Percentiles rank a stretch among this genome's conserved stretches.
phyloP scores from a whole-genome alignment of 495 filamentous ascomycete genomes.

The Talaromyces wortmannii region DNA sequence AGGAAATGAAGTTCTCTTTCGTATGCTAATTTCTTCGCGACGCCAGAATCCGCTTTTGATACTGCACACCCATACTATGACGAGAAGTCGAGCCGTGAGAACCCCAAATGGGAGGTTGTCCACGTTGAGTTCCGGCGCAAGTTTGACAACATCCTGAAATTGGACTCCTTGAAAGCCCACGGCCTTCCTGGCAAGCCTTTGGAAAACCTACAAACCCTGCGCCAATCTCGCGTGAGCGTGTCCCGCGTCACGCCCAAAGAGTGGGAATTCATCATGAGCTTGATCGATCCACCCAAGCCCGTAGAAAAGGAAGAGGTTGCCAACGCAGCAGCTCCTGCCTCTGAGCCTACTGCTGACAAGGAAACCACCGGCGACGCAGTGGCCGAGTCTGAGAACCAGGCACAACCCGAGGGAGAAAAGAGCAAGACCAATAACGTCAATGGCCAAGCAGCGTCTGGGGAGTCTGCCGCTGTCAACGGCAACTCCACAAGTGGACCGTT shows the following conservation, averaged over 20 bases:
- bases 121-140: slow-evolving; percentile 81
- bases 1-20: neutral
- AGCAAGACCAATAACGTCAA: neutral
- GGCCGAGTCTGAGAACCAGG: neutral
- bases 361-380: neutral
- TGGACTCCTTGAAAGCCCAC: slow-evolving; percentile 66
- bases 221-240: slow-evolving; percentile 74
- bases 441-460: neutral
- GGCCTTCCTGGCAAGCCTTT: slow-evolving; percentile 53
- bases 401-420: neutral
- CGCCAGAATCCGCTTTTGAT: slow-evolving; percentile 72
- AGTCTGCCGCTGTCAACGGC: neutral
- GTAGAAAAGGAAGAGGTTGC: neutral
- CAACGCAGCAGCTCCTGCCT: neutral
- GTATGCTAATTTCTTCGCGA: neutral
- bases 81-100: slow-evolving; percentile 59
- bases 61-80: slow-evolving; percentile 77
- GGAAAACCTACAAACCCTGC: slow-evolving; percentile 78
- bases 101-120: slow-evolving; percentile 84
- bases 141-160: slow-evolving; percentile 61
- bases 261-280: slow-evolving; percentile 71
- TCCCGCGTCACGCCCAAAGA: slow-evolving; percentile 64
- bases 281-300: slow-evolving; percentile 36
- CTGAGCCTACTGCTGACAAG: neutral
- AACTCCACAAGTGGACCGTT: neutral